A percentile compares a stretch with the other conserved stretches of the same genome.
Evolutionary conservation across 2,329 filamentous ascomycete species (phyloP).

Genomic region (Bipolaris victoriae): DNA sequence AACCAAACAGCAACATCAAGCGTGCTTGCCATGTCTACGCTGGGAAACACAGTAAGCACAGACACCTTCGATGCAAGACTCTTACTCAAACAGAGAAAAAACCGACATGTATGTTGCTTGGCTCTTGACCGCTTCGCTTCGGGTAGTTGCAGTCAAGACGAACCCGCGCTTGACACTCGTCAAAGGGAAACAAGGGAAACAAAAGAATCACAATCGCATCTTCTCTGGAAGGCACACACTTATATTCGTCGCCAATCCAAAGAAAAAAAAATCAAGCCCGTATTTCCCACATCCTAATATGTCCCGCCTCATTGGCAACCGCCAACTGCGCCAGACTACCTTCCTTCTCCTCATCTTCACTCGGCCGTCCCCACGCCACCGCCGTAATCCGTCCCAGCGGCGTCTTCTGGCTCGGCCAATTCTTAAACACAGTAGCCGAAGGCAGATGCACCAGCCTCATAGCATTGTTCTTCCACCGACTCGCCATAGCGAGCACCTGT

Average conservation of each 20-base stretch:
- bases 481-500: constrained; percentile 86
- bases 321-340: constrained; percentile 66
- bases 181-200: background rate
- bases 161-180: background rate
- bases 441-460: constrained; percentile 87
- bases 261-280: constrained; percentile 28
- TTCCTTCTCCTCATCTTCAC: constrained; percentile 65
- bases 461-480: constrained; percentile 85
- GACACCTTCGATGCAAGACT: background rate
- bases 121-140: constrained; percentile 5
- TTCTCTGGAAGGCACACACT: background rate
- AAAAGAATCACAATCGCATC: too few species aligned
- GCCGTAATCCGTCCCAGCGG: constrained; percentile 81
- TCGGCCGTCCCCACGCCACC: constrained; percentile 55
- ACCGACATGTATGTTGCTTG: background rate
- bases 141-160: constrained; percentile 8
- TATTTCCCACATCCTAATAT: constrained; percentile 85
- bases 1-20: background rate
- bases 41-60: constrained; percentile 2
- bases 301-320: constrained; percentile 87
- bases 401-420: constrained; percentile 94
- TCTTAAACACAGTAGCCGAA: constrained; percentile 90
- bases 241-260: background rate
- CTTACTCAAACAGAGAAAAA: constrained; percentile 3
- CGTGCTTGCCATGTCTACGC: constrained; percentile 17